Evolutionary conservation across 1,284 basidiomycete genomes (phyloP).

Genomic region (Stygiomarasmius scandens): DNA sequence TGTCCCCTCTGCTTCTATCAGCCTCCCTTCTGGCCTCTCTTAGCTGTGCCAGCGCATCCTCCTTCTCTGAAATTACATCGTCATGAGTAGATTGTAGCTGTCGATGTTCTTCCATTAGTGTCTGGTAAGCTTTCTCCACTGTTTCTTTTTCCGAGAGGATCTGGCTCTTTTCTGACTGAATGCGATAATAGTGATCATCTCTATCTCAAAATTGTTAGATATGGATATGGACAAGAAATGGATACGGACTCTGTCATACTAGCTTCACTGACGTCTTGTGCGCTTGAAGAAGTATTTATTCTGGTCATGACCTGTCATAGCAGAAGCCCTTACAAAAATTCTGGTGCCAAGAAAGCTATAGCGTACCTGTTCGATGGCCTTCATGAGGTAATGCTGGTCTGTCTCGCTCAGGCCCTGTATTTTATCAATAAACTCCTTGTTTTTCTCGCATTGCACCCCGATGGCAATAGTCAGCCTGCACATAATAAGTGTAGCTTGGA

Average conservation of each 20-base stretch:
- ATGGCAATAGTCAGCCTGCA: conserved; percentile 90
- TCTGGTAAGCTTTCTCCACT: conserved; percentile 76
- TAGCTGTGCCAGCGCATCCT: conserved; percentile 63
- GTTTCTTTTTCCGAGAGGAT: conserved; percentile 79
- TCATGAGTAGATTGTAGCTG: conserved; percentile 71
- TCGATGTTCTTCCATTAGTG: conserved; percentile 78
- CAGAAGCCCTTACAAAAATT: neutral
- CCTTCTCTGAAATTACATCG: conserved; percentile 71
- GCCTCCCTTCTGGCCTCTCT: conserved; percentile 59
- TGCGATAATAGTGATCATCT: conserved; percentile 84
- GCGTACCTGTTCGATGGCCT: conserved; percentile 81
- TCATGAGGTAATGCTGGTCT: conserved; percentile 86
- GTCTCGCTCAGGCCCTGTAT: conserved; percentile 80
- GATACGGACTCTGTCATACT: conserved; percentile 75
- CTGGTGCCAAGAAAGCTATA: conserved; percentile 7
- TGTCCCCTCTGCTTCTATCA: conserved; percentile 61
- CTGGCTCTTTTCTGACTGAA: conserved; percentile 78
- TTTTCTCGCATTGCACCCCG: conserved; percentile 88
- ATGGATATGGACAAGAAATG: neutral
- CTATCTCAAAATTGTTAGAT: conserved; percentile 36
- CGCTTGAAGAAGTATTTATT: conserved; percentile 48
- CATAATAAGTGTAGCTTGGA: conserved; percentile 70
- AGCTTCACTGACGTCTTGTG: conserved; percentile 48
- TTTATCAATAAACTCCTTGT: conserved; percentile 80
- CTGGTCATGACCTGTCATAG: conserved; percentile 71